phyloP scores from a whole-genome alignment of 192 early-diverging fungal species.

The Piromyces sp. region DNA sequence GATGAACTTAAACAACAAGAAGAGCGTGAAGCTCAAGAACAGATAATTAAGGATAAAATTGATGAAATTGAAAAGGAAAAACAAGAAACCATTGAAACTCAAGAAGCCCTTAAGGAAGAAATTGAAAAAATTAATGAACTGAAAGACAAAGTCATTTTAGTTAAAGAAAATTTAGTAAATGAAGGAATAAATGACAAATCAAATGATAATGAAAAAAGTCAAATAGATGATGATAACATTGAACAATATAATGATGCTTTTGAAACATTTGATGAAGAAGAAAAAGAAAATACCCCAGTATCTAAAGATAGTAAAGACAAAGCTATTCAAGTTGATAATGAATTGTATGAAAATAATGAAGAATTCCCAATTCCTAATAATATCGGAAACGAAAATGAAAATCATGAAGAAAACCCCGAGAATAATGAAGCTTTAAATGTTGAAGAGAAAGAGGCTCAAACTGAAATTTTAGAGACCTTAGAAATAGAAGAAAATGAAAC shows the following conservation, averaged over 20 bases:
- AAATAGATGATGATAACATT: too few relatives aligned
- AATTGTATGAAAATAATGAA: too few relatives aligned
- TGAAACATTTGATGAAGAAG: background rate
- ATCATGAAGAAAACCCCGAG: too few relatives aligned
- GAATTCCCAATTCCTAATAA: background rate
- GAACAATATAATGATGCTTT: background rate
- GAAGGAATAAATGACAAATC: background rate
- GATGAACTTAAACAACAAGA: background rate
- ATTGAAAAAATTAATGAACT: background rate
- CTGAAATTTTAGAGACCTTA: too few relatives aligned
- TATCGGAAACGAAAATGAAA: background rate
- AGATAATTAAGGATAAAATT: background rate
- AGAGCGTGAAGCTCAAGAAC: background rate
- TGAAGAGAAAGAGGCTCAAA: too few relatives aligned
- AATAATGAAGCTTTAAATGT: too few relatives aligned
- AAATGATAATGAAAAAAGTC: background rate
- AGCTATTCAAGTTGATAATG: too few relatives aligned
- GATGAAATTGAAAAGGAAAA: background rate
- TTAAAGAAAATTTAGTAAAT: background rate
- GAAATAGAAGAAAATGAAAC: too few relatives aligned
- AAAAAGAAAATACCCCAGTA: too few relatives aligned
- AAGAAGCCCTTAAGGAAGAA: background rate
- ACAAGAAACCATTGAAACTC: background rate
- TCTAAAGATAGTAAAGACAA: too few relatives aligned
- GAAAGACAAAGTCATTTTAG: background rate